Evolutionary conservation across 768 basidiomycete species (phyloP).

Genomic region (Russula abietina): DNA sequence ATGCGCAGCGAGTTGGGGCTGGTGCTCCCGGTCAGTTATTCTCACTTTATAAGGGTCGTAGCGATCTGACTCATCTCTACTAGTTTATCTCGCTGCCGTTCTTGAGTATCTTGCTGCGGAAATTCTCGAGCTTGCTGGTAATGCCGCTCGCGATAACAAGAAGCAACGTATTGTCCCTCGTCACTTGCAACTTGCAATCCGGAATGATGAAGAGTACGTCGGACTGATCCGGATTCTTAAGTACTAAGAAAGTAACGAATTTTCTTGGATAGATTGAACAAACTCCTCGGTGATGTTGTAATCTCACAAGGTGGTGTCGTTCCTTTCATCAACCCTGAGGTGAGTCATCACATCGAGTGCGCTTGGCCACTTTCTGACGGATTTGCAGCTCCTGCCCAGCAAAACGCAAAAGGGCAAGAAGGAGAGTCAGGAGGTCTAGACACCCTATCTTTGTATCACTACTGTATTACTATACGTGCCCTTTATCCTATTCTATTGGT

Average conservation of each 20-base stretch:
- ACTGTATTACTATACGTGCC: constrained; percentile 19
- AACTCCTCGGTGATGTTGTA: constrained; percentile 72
- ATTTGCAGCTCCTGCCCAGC: constrained; percentile 35
- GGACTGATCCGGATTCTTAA: not conserved
- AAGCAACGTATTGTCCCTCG: constrained; percentile 93
- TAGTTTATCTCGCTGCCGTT: constrained; percentile 85
- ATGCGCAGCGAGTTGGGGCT: constrained; percentile 80
- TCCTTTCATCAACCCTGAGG: constrained; percentile 58
- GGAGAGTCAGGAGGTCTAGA: constrained; percentile 43
- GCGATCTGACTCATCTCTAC: not conserved
- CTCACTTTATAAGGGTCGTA: not conserved
- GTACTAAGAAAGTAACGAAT: not conserved
- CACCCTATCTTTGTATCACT: constrained; percentile 14
- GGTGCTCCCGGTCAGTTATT: constrained; percentile 66
- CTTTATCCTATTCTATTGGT: constrained; percentile 6
- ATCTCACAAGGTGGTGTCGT: constrained; percentile 96
- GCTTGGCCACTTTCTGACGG: not conserved
- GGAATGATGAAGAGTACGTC: constrained; percentile 82
- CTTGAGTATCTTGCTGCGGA: constrained; percentile 91
- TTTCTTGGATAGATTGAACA: constrained; percentile 46
- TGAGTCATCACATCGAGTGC: constrained; percentile 17
- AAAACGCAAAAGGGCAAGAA: constrained; percentile 53
- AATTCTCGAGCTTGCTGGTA: constrained; percentile 88
- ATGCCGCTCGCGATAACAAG: constrained; percentile 78
- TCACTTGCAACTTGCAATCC: constrained; percentile 87